A percentile compares a stretch with the other conserved stretches of the same genome.
Evolutionary conservation across 495 filamentous ascomycete genomes (phyloP).

Genomic region (Penicillium desertorum): DNA sequence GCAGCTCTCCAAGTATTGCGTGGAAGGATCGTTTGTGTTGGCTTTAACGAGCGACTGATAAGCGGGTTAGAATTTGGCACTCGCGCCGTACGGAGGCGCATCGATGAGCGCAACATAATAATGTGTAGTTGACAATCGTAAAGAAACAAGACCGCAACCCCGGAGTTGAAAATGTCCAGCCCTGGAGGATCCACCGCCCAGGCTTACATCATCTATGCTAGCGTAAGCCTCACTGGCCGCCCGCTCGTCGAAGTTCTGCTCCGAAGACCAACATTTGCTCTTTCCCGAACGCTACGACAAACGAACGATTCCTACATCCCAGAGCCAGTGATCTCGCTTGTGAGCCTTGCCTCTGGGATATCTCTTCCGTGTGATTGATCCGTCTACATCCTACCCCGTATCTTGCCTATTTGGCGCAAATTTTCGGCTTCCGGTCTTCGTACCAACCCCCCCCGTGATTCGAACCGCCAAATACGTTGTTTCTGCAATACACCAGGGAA

Average conservation of each 20-base stretch:
- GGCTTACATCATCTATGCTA: conserved; percentile 11
- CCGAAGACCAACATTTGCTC: conserved; percentile 7
- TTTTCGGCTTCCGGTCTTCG: conserved; percentile 21
- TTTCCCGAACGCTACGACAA: conserved; percentile 4
- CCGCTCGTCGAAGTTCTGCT: conserved; percentile 15
- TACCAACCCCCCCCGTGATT: background rate
- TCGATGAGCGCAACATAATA: conserved; percentile 39
- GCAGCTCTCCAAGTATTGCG: conserved; percentile 51
- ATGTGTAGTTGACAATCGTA: conserved; percentile 5
- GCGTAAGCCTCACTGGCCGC: conserved; percentile 6
- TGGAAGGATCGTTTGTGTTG: conserved; percentile 33
- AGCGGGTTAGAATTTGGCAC: conserved; percentile 26
- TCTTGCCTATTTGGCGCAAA: conserved; percentile 22
- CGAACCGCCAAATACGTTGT: conserved; percentile 1
- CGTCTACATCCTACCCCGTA: conserved; percentile 13
- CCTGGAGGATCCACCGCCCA: background rate
- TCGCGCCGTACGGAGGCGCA: conserved; percentile 32
- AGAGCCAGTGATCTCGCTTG: conserved; percentile 24
- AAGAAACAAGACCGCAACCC: conserved; percentile 3
- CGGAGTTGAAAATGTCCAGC: conserved; percentile 9
- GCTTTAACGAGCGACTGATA: conserved; percentile 22
- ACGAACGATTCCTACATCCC: conserved; percentile 9
- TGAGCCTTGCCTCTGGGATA: conserved; percentile 27
- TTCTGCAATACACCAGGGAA: background rate
- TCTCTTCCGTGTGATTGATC: conserved; percentile 22